Conservation (phyloP, 371 early-diverging fungal species). For the Chytridium lagenaria region DNA sequence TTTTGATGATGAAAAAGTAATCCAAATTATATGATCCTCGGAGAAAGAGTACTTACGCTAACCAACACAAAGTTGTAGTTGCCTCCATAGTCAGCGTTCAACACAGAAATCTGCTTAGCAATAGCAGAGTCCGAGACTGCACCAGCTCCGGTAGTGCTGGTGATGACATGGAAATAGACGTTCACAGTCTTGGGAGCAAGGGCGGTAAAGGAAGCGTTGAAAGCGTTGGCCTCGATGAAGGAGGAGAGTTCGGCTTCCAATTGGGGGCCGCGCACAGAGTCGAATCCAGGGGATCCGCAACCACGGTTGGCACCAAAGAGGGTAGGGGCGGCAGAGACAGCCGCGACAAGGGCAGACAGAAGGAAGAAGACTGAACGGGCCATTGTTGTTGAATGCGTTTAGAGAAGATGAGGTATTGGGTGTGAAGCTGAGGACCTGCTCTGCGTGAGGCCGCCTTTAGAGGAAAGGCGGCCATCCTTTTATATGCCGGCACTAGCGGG, state of each 20-base stretch:
- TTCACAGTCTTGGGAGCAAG: conserved; percentile 9
- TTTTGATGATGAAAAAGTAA: too few relatives aligned
- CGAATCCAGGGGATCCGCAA: conserved; percentile 3
- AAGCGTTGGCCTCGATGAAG: neutral
- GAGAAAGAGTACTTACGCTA: neutral
- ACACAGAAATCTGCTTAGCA: conserved; percentile 15
- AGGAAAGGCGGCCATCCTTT: too few relatives aligned
- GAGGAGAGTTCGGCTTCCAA: conserved; percentile 3
- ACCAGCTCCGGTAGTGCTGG: neutral
- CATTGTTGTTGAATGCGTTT: neutral
- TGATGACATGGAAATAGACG: conserved; percentile 21
- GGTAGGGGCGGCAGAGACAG: conserved; percentile 6
- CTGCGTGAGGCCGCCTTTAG: too few relatives aligned
- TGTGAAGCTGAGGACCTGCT: too few relatives aligned
- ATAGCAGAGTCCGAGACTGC: conserved; percentile 7
- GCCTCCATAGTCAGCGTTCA: conserved; percentile 22
- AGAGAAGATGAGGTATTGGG: too few relatives aligned
- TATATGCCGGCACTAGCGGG: too few relatives aligned
- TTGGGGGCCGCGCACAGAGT: neutral
- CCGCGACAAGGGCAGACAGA: conserved; percentile 2
- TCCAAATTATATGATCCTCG: neutral
- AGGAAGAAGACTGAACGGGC: conserved; percentile 3
- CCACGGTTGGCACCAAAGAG: conserved; percentile 6
- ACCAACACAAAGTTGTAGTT: neutral
- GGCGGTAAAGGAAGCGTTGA: neutral